A percentile compares a stretch with the other conserved stretches of the same genome.
Evolutionary conservation across 345 rosid genomes (phyloP).

Genomic region (Lumnitzera littorea): DNA sequence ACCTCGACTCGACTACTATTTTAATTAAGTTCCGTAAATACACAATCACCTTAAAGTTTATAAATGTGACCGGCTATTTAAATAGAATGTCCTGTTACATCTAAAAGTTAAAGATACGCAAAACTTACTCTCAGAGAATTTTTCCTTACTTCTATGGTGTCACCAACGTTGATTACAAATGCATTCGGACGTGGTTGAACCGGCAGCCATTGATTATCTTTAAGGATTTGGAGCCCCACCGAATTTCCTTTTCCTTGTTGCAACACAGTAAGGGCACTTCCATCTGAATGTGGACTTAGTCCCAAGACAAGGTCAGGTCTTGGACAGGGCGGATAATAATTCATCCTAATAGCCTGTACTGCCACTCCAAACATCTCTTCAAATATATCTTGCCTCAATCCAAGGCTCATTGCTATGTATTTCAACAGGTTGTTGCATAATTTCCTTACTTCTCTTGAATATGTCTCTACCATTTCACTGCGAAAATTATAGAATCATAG

Average conservation of each 20-base stretch:
- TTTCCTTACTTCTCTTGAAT: slow-evolving; percentile 59
- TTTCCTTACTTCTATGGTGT: slow-evolving; percentile 53
- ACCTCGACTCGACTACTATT: too few relatives aligned
- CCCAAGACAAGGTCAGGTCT: slow-evolving; percentile 96
- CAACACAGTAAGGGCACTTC: slow-evolving; percentile 89
- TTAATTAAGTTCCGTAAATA: too few relatives aligned
- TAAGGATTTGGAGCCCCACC: slow-evolving; percentile 81
- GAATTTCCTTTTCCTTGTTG: slow-evolving; percentile 65
- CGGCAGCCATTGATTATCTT: slow-evolving; percentile 60
- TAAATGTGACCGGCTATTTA: too few relatives aligned
- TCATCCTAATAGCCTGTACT: slow-evolving; percentile 97
- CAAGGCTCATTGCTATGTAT: slow-evolving; percentile 55
- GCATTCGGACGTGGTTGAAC: slow-evolving; percentile 59
- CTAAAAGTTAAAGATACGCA: too few relatives aligned
- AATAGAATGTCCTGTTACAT: too few relatives aligned
- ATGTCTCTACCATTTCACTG: slow-evolving; percentile 63
- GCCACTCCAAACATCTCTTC: slow-evolving; percentile 74
- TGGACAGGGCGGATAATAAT: slow-evolving; percentile 91
- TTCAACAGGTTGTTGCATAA: slow-evolving; percentile 53
- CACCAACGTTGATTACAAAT: slow-evolving; percentile 87
- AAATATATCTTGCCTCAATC: slow-evolving; percentile 44
- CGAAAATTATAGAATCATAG: background rate
- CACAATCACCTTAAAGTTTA: too few relatives aligned
- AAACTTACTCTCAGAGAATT: too few relatives aligned
- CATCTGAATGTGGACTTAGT: slow-evolving; percentile 96